Percentiles rank a stretch among this genome's conserved stretches.
Evolutionary conservation across 2,329 filamentous ascomycete species (phyloP).

Genomic region (Colletotrichum lindemuthianum): DNA sequence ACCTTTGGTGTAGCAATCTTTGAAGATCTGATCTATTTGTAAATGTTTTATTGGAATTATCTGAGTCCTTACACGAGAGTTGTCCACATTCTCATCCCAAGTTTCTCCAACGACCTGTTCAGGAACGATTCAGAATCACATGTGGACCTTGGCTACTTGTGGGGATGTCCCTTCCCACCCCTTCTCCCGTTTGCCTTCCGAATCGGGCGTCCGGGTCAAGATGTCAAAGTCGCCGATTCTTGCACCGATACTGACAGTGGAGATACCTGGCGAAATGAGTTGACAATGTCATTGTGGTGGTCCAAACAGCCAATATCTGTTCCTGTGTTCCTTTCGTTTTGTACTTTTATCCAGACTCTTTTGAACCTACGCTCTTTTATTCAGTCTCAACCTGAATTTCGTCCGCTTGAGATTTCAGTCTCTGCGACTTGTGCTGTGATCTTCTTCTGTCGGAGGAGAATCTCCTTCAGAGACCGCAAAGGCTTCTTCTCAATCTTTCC

Average conservation of each 20-base stretch:
- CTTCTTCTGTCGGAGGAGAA: constrained; percentile 40
- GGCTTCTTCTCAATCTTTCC: constrained; percentile 47
- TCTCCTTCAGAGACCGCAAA: constrained; percentile 46
- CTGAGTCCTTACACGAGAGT: background rate
- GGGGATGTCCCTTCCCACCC: no score
- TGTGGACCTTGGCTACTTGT: no score
- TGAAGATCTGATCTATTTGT: no score
- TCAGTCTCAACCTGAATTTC: constrained; percentile 11
- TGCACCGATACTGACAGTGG: no score
- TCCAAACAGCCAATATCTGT: constrained; percentile 12
- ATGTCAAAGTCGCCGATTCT: no score
- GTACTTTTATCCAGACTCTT: background rate
- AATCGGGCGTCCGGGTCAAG: no score
- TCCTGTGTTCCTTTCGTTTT: background rate
- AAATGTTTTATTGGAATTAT: no score
- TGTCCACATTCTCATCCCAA: constrained; percentile 21
- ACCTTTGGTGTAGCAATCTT: no score
- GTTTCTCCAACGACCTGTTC: constrained; percentile 3
- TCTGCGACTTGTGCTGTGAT: constrained; percentile 23
- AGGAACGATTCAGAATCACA: no score
- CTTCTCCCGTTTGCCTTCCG: no score
- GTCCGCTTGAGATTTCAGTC: constrained; percentile 17
- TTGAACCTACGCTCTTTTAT: background rate
- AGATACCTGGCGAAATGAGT: no score
- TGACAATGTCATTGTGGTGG: no score